Percentiles rank a stretch among this genome's conserved stretches.
These are phyloP conservation scores for Reutealis trisperma DNA, from an alignment of 345 rosid genomes.

Conservation along the genomic window DNA sequence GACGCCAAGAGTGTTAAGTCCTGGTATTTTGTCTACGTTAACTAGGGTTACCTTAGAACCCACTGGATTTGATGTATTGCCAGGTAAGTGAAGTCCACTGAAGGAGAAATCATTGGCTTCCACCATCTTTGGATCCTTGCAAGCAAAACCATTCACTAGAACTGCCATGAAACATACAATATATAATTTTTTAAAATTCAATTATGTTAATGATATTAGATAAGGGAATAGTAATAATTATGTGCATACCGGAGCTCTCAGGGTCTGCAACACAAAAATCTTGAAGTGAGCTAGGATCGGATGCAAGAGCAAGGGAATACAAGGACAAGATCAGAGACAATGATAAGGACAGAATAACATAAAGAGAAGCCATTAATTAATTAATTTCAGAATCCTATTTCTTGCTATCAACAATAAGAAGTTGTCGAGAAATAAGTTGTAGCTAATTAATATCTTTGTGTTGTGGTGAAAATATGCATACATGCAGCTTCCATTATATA, in stretches of 20 bases:
- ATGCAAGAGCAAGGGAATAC: not conserved
- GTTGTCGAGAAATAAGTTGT: not conserved
- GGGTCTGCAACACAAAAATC: slow-evolving; percentile 10
- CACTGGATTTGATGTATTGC: slow-evolving; percentile 4
- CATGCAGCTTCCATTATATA: too few species aligned
- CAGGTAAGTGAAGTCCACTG: slow-evolving; percentile 6
- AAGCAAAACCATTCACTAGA: not conserved
- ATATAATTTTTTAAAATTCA: too few species aligned
- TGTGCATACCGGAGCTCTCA: not conserved
- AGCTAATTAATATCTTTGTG: too few species aligned
- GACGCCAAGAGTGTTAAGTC: slow-evolving; percentile 12
- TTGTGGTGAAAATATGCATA: too few species aligned
- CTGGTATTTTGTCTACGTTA: not conserved
- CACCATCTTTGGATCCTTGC: slow-evolving; percentile 8
- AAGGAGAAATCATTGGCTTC: slow-evolving; percentile 15
- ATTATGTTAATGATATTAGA: too few species aligned
- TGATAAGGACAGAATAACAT: too few species aligned
- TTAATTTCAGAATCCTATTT: not conserved
- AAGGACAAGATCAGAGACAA: not conserved
- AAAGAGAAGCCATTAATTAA: not conserved
- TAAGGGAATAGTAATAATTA: too few species aligned
- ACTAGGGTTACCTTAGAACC: slow-evolving; percentile 5
- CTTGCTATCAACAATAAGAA: not conserved
- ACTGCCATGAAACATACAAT: not conserved
- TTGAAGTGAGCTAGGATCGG: slow-evolving; percentile 3